Percentiles rank a stretch among this genome's conserved stretches.
Conservation (phyloP, 2,329 filamentous ascomycete genomes). For the Epichloe baconii region DNA sequence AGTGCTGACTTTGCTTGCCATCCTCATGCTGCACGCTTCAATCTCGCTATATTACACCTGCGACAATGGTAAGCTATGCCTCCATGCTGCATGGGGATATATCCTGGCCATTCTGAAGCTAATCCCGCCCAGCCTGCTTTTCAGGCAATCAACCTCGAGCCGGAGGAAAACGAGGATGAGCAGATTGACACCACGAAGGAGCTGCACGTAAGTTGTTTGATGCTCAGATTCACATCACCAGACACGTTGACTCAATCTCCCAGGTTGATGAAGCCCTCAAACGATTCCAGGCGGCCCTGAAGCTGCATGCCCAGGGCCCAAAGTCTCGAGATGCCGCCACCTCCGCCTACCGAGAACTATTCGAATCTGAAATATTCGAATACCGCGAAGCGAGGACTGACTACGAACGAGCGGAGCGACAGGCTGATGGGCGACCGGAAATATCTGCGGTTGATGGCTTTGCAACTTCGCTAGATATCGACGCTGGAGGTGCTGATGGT, state of each 20-base stretch:
- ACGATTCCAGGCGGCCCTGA: constrained; percentile 81
- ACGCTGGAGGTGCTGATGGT: constrained; percentile 54
- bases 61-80: not conserved
- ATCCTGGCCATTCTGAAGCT: not conserved
- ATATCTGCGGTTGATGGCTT: constrained; percentile 30
- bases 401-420: constrained; percentile 56
- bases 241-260: not conserved
- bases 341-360: constrained; percentile 71
- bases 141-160: constrained; percentile 84
- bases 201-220: constrained; percentile 47
- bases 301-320: constrained; percentile 79
- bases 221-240: not conserved
- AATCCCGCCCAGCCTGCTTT: constrained; percentile 47
- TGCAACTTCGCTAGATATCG: constrained; percentile 37
- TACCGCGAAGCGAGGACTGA: constrained; percentile 81
- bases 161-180: constrained; percentile 79
- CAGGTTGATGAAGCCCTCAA: constrained; percentile 91
- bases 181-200: constrained; percentile 93
- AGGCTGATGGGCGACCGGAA: constrained; percentile 34
- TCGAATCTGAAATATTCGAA: constrained; percentile 85
- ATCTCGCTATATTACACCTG: not conserved
- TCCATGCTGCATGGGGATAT: not conserved
- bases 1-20: not conserved
- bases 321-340: constrained; percentile 61
- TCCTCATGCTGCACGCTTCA: not conserved